Conservation (phyloP, 139 green algal genomes). For the Chlamydomonas incerta region DNA sequence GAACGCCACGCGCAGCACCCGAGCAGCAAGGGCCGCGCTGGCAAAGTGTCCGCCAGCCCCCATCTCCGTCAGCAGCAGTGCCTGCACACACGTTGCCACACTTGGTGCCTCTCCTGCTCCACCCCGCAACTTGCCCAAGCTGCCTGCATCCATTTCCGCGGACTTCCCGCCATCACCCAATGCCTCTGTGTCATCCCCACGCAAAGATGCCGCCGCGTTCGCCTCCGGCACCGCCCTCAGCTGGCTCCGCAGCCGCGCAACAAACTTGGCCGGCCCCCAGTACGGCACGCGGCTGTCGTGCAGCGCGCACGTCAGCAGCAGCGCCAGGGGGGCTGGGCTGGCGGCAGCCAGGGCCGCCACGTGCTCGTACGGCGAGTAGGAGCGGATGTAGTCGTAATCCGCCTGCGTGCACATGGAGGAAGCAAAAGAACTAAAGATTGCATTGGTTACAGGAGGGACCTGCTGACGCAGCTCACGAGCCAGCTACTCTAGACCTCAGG, state of each 20-base stretch:
- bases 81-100: slow-evolving; percentile 12
- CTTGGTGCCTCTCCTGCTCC: background rate
- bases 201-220: background rate
- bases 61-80: slow-evolving; percentile 74
- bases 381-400: slow-evolving; percentile 47
- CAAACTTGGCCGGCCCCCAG: slow-evolving; percentile 58
- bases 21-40: slow-evolving; percentile 53
- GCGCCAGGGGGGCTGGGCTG: background rate
- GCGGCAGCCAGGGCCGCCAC: slow-evolving; percentile 14
- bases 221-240: background rate
- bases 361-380: slow-evolving; percentile 59
- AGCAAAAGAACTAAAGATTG: no score
- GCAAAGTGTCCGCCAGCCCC: slow-evolving; percentile 71
- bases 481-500: no score
- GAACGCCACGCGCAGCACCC: slow-evolving; percentile 73
- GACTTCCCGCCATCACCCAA: background rate
- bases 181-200: background rate
- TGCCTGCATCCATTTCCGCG: no score
- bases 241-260: slow-evolving; percentile 43
- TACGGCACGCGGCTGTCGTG: slow-evolving; percentile 54
- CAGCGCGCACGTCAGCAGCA: slow-evolving; percentile 59
- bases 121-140: no score
- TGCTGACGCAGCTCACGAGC: background rate
- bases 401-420: slow-evolving; percentile 41
- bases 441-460: no score